These are phyloP conservation scores for Epipyxis sp. DNA, from an alignment of 108 stramenopile species.

Conservation along the genomic window DNA sequence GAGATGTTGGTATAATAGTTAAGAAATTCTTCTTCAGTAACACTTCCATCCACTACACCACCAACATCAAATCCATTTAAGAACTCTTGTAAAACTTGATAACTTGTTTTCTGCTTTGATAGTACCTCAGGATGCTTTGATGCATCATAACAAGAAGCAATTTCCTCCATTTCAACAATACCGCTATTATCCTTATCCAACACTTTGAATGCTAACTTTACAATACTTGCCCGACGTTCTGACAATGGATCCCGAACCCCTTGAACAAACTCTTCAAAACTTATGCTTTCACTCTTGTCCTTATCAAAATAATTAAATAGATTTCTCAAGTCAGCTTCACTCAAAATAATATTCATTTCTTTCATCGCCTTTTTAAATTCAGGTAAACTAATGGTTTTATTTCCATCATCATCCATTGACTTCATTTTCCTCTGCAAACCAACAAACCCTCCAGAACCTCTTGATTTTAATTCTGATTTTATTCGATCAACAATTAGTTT, in stretches of 20 bases:
- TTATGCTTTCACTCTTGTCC: not conserved
- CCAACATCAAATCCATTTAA: constrained; percentile 52
- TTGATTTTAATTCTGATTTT: constrained; percentile 5
- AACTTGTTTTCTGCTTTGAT: constrained; percentile 34
- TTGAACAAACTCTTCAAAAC: constrained; percentile 31
- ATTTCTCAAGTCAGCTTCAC: constrained; percentile 12
- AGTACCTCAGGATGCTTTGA: constrained; percentile 32
- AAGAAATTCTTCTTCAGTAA: constrained; percentile 46
- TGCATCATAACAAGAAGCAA: constrained; percentile 18
- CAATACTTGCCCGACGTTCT: not conserved
- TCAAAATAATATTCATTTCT: constrained; percentile 24
- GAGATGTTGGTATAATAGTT: constrained; percentile 50
- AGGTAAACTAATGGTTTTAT: not conserved
- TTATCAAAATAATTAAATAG: constrained; percentile 23
- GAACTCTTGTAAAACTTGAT: constrained; percentile 43
- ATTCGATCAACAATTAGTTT: constrained; percentile 22
- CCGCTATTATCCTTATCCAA: constrained; percentile 30
- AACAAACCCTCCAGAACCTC: constrained; percentile 49
- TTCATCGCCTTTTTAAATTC: constrained; percentile 36
- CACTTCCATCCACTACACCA: constrained; percentile 44
- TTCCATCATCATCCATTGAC: constrained; percentile 33
- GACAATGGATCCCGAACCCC: constrained; percentile 19
- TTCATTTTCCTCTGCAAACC: constrained; percentile 33
- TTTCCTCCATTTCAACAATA: constrained; percentile 7
- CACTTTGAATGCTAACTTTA: not conserved